Base-by-base conservation (phyloP, 2,329 filamentous ascomycete genomes). In the Ceratocystis eucalypticola region DNA sequence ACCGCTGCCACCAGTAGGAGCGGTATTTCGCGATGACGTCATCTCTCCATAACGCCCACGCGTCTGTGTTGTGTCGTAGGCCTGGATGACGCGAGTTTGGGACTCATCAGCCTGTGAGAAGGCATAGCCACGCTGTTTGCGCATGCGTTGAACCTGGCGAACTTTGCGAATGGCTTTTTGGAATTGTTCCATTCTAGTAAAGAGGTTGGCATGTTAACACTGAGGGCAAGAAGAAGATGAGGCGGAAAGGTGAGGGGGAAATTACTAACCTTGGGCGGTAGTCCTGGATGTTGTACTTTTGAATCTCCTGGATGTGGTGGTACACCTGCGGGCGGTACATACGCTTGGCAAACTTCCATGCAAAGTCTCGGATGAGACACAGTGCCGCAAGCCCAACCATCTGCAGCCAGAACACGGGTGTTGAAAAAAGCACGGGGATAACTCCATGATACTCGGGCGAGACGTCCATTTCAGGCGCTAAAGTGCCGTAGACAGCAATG, bases 281-380 rank as follows among this genome's bases (percentile, higher is more conserved):
- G 78, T 99, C 94, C 78, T 99, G 94, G 68, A 99, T 96, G 72
- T 99, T 99, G 79, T 97, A 99, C 78, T 99, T 99, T 76, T 99
- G 94, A 71, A 99, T 99, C 79, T 99, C 94, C 77, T 99, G 94
- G 70, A 99, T 94, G 75, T 99, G 94, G 72, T 99, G 94, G 73
- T 99, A 99, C 55, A 90, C 86, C 77, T 96, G 89, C 25, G 94
- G 94, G 71, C 87, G 88, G 78, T 97, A 99, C 91, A 99, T 96
- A 70, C 94, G 84, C 80, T 96, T 96, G 69, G 85, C 86, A 72
- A 97, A 99, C 80, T 99, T 99, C 92, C 93, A 99, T 2, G 88
- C 86, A 76, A 96, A 89, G 75, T 99, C 94, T 72, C 94, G 83
- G 63, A 92, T 76, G 62, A 99, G 81, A 75, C 93, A 97, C 62